A percentile compares a stretch with the other conserved stretches of the same genome.
These are phyloP conservation scores for Ilyonectria sp. DNA, from an alignment of 2,329 filamentous ascomycete genomes.

Conservation along the genomic window DNA sequence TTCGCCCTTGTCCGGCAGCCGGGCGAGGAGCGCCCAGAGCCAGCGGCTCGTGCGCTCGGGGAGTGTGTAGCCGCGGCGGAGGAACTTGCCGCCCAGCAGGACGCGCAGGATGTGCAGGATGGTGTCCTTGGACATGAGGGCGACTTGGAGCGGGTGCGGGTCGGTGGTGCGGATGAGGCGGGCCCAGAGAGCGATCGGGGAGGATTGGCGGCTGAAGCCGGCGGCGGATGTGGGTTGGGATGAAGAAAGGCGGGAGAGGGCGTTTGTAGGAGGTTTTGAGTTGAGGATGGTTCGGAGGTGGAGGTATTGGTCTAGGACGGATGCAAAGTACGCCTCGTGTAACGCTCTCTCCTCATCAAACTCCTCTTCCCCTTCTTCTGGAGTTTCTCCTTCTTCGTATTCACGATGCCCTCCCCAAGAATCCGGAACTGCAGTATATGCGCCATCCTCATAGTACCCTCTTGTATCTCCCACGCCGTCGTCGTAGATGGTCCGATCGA, in stretches of 20 bases:
- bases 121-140: conserved; percentile 76
- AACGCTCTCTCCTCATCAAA: conserved; percentile 57
- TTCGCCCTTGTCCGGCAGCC: conserved; percentile 81
- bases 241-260: conserved; percentile 67
- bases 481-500: conserved; percentile 63
- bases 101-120: conserved; percentile 78
- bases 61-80: conserved; percentile 72
- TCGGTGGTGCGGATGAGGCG: conserved; percentile 66
- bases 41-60: conserved; percentile 81
- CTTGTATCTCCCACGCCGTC: conserved; percentile 66
- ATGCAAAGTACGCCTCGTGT: conserved; percentile 76
- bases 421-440: conserved; percentile 77
- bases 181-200: conserved; percentile 67
- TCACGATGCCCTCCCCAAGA: conserved; percentile 48
- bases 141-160: conserved; percentile 72
- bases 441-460: conserved; percentile 83
- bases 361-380: conserved; percentile 45
- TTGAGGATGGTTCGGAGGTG: conserved; percentile 75
- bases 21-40: conserved; percentile 87
- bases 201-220: conserved; percentile 65
- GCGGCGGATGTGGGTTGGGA: conserved; percentile 71
- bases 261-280: conserved; percentile 66
- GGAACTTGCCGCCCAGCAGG: conserved; percentile 75
- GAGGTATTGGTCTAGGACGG: conserved; percentile 76
- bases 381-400: conserved; percentile 47